Conservation (phyloP, 164 flowering plant species). For the Litsea cubeba region DNA sequence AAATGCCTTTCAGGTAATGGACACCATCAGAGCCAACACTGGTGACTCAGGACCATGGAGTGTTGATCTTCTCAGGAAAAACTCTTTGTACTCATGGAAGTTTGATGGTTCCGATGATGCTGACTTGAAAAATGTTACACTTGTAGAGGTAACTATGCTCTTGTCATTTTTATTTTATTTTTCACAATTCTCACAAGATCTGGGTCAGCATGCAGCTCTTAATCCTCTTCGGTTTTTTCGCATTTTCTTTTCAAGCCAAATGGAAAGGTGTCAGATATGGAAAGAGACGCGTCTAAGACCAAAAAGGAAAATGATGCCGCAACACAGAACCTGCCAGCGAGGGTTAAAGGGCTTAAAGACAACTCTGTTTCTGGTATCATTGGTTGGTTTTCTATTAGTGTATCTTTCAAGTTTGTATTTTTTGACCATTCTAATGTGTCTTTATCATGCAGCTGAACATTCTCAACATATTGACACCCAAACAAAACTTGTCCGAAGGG, state of each 20-base stretch:
- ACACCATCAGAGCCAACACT: conserved; percentile 52
- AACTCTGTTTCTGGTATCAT: conserved; percentile 7
- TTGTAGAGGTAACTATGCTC: conserved; percentile 34
- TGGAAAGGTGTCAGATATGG: conserved; percentile 24
- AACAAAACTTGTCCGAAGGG: conserved; percentile 66
- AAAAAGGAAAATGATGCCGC: conserved; percentile 19
- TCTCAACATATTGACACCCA: conserved; percentile 49
- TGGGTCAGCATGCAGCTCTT: conserved; percentile 2
- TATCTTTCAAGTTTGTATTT: background rate
- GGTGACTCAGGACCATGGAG: conserved; percentile 71
- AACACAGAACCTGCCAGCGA: conserved; percentile 9
- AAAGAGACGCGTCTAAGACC: conserved; percentile 23
- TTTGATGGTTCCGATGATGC: conserved; percentile 39
- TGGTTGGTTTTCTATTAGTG: conserved; percentile 4
- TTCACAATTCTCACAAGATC: background rate
- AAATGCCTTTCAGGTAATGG: conserved; percentile 16
- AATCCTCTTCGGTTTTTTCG: conserved; percentile 11
- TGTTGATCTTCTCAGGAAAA: conserved; percentile 61
- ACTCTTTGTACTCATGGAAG: conserved; percentile 74
- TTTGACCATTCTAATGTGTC: background rate
- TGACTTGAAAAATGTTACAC: conserved; percentile 24
- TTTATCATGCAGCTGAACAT: conserved; percentile 44
- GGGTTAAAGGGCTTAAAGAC: conserved; percentile 9
- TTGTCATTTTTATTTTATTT: background rate
- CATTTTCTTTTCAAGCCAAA: conserved; percentile 26